Percentiles rank a stretch among this genome's conserved stretches.
Conservation (phyloP, 306 rosid genomes). For the Begonia loranthoides region DNA sequence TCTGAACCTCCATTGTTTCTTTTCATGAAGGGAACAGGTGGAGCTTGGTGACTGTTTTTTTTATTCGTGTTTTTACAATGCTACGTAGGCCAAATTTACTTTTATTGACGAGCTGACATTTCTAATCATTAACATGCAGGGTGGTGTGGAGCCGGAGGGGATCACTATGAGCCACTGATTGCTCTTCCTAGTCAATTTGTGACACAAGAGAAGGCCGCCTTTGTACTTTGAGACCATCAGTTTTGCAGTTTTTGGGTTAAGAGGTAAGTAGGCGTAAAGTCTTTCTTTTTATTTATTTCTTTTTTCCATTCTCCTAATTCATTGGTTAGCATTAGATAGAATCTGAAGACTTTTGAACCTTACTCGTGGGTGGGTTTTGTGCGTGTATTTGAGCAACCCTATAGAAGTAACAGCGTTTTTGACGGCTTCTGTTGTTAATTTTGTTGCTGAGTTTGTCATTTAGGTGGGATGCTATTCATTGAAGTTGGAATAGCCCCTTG, state of each 20-base stretch:
- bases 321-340: background rate
- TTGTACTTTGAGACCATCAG: slow-evolving; percentile 49
- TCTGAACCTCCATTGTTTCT: slow-evolving; percentile 80
- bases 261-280: background rate
- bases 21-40: slow-evolving; percentile 99
- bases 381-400: background rate
- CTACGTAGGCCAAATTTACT: background rate
- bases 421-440: too few relatives aligned
- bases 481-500: too few relatives aligned
- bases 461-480: too few relatives aligned
- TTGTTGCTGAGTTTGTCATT: too few relatives aligned
- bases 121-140: slow-evolving; percentile 25
- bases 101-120: slow-evolving; percentile 1
- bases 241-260: too few relatives aligned
- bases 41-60: background rate
- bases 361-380: background rate
- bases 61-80: background rate
- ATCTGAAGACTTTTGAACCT: background rate
- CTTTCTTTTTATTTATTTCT: background rate
- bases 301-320: background rate
- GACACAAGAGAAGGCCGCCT: slow-evolving; percentile 84
- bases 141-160: slow-evolving; percentile 99
- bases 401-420: background rate
- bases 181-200: slow-evolving; percentile 56
- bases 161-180: slow-evolving; percentile 93